phyloP scores from a whole-genome alignment of 305 asterid genomes.

The Fraxinus dipetala region DNA sequence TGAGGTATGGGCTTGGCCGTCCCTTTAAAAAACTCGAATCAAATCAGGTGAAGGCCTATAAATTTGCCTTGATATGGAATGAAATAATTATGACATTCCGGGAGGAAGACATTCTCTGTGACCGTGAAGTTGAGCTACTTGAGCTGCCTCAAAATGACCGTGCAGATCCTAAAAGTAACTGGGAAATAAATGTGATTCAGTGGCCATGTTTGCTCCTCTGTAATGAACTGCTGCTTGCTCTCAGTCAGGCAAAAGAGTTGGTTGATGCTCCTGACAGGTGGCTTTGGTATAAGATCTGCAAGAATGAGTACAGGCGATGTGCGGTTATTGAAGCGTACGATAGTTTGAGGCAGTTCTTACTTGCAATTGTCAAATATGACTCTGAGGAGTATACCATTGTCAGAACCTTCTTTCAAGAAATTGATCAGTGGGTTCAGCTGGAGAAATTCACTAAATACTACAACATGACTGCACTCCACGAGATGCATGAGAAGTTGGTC shows the following conservation, averaged over 20 bases:
- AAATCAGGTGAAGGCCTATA: slow-evolving; percentile 43
- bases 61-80: slow-evolving; percentile 56
- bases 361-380: slow-evolving; percentile 33
- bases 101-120: slow-evolving; percentile 51
- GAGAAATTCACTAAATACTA: slow-evolving; percentile 50
- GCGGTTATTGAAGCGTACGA: slow-evolving; percentile 49
- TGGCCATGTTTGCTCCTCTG: slow-evolving; percentile 54
- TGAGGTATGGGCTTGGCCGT: slow-evolving; percentile 49
- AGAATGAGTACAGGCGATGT: slow-evolving; percentile 48
- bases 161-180: slow-evolving; percentile 15
- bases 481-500: slow-evolving; percentile 38
- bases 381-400: slow-evolving; percentile 44
- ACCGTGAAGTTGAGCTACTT: slow-evolving; percentile 44
- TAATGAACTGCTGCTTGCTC: slow-evolving; percentile 46
- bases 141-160: slow-evolving; percentile 41
- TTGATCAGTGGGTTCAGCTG: slow-evolving; percentile 41
- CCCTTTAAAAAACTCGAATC: slow-evolving; percentile 49
- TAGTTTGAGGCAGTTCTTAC: slow-evolving; percentile 37
- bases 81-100: slow-evolving; percentile 45
- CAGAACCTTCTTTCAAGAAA: slow-evolving; percentile 46
- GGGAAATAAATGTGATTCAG: slow-evolving; percentile 48
- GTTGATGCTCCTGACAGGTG: slow-evolving; percentile 53
- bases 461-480: slow-evolving; percentile 33
- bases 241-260: slow-evolving; percentile 50
- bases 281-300: slow-evolving; percentile 49